Evolutionary conservation across 495 filamentous ascomycete species (phyloP).

Genomic region (Barbatosphaeria neglecta): DNA sequence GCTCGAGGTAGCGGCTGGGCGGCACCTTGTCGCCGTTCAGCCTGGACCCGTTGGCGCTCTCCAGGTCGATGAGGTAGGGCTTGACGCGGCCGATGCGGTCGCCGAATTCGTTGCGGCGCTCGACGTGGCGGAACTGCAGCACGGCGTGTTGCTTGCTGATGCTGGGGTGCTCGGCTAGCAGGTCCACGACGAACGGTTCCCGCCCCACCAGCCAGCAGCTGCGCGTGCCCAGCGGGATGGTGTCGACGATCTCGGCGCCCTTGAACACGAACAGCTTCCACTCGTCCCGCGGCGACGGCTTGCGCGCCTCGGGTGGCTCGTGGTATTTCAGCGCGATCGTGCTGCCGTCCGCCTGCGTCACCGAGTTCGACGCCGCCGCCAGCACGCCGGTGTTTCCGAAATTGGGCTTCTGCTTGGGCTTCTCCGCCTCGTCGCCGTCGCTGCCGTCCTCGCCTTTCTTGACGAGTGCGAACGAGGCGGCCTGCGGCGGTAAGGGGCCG

Average conservation of each 20-base stretch:
- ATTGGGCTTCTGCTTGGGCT: slow-evolving; percentile 81
- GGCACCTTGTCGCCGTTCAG: slow-evolving; percentile 68
- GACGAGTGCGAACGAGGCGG: slow-evolving; percentile 51
- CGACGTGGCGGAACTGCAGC: slow-evolving; percentile 79
- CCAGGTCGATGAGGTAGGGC: slow-evolving; percentile 86
- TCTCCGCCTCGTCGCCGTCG: slow-evolving; percentile 31
- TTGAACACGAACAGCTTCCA: slow-evolving; percentile 97
- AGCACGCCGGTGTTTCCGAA: slow-evolving; percentile 69
- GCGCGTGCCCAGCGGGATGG: slow-evolving; percentile 58
- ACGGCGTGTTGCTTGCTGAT: slow-evolving; percentile 92
- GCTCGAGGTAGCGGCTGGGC: slow-evolving; percentile 67
- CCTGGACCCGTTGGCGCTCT: slow-evolving; percentile 82
- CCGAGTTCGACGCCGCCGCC: slow-evolving; percentile 78
- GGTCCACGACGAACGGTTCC: slow-evolving; percentile 68
- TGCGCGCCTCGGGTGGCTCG: slow-evolving; percentile 86
- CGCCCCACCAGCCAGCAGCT: slow-evolving; percentile 88
- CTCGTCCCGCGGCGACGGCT: slow-evolving; percentile 61
- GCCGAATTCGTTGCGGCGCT: slow-evolving; percentile 75
- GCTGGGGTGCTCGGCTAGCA: slow-evolving; percentile 79
- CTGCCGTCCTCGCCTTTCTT: slow-evolving; percentile 21
- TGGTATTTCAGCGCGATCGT: slow-evolving; percentile 83
- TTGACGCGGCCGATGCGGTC: slow-evolving; percentile 70
- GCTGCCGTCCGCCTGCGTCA: slow-evolving; percentile 53
- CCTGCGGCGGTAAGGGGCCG: slow-evolving; percentile 59
- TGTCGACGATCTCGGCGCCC: slow-evolving; percentile 63